phyloP scores from a whole-genome alignment of 2,329 filamentous ascomycete genomes.

The Dactylellina haptotyla region DNA sequence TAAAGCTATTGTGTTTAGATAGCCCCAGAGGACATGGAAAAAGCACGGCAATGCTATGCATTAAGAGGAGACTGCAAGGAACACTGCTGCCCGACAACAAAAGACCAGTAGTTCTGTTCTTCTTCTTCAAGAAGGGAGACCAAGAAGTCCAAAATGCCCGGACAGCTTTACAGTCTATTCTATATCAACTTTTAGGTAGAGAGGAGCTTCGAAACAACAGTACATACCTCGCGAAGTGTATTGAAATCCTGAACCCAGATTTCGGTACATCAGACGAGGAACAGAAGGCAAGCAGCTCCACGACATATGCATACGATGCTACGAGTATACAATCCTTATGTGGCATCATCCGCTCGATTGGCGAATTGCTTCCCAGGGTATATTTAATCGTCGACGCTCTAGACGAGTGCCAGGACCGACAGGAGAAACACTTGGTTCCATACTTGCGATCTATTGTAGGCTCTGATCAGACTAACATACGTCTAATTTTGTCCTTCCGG shows the following conservation, averaged over 20 bases:
- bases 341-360: not conserved
- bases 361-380: not conserved
- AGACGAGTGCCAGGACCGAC: conserved; percentile 20
- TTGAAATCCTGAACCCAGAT: conserved; percentile 4
- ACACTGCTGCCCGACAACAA: not conserved
- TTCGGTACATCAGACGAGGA: not conserved
- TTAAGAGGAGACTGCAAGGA: not conserved
- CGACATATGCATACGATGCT: not conserved
- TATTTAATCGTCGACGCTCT: conserved; percentile 17
- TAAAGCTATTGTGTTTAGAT: conserved; percentile 3
- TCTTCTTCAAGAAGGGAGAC: conserved; percentile 27
- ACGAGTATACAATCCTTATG: not conserved
- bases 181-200: conserved; percentile 1
- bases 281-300: not conserved
- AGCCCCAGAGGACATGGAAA: conserved; percentile 17
- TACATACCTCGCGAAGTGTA: not conserved
- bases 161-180: conserved; percentile 4
- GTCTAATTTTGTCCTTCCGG: conserved; percentile 1
- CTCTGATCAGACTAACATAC: not conserved
- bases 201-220: not conserved
- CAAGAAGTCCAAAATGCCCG: conserved; percentile 8
- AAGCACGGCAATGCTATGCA: conserved; percentile 5
- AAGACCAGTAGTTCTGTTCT: conserved; percentile 3
- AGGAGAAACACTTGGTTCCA: not conserved
- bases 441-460: not conserved